Evolutionary conservation across 75 land plant genomes (phyloP).

Genomic region (Pseudotsuga menziesii): DNA sequence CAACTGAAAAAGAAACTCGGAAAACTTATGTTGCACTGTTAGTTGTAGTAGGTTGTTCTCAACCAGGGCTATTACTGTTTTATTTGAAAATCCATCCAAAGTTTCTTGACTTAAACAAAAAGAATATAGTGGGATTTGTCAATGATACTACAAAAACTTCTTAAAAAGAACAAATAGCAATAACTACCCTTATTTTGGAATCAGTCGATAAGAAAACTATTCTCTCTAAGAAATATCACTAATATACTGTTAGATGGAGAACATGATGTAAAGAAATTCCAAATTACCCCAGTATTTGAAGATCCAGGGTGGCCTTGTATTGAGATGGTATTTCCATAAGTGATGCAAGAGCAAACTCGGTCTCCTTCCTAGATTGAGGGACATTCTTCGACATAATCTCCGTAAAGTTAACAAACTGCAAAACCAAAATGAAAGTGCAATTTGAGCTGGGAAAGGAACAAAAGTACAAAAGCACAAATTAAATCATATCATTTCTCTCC

Average conservation of each 20-base stretch:
- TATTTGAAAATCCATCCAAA: background rate
- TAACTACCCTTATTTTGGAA: background rate
- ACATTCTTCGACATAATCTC: slow-evolving; percentile 71
- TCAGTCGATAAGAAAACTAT: background rate
- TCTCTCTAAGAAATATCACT: background rate
- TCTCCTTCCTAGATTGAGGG: slow-evolving; percentile 48
- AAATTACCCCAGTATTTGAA: slow-evolving; percentile 41
- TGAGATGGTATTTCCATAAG: slow-evolving; percentile 93
- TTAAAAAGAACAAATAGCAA: background rate
- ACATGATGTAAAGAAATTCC: slow-evolving; percentile 3
- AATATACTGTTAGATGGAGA: background rate
- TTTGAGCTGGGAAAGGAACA: background rate
- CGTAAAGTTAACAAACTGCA: slow-evolving; percentile 91
- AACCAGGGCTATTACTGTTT: background rate
- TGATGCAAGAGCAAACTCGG: slow-evolving; percentile 79
- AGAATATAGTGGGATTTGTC: background rate
- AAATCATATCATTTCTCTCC: background rate
- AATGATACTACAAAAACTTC: background rate
- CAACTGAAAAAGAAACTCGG: background rate
- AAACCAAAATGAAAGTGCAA: background rate
- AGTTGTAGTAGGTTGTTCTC: background rate
- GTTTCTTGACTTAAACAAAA: background rate
- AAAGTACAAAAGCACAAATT: background rate
- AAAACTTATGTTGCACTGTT: background rate
- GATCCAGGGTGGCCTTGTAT: slow-evolving; percentile 85